A percentile compares a stretch with the other conserved stretches of the same genome.
These are phyloP conservation scores for Solanum hybrid DNA, from an alignment of 305 asterid genomes.

Conservation along the genomic window DNA sequence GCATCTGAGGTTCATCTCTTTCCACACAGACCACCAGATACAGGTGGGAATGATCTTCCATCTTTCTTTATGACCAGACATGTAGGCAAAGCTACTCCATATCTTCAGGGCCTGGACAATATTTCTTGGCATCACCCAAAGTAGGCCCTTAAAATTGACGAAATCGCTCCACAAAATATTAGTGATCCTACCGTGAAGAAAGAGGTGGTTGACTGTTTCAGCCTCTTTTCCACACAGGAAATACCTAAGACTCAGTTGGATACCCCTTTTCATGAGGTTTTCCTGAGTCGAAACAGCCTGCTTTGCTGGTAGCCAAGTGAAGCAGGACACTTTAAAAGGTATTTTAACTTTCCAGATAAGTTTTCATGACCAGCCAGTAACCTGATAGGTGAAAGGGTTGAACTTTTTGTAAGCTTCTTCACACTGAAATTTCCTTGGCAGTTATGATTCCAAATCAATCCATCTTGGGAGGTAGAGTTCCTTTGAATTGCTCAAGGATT, in stretches of 20 bases:
- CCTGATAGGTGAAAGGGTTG: background rate
- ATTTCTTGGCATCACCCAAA: background rate
- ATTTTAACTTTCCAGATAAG: background rate
- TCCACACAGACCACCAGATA: background rate
- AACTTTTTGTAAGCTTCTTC: background rate
- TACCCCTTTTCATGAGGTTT: background rate
- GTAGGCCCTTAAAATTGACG: background rate
- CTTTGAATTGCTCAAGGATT: background rate
- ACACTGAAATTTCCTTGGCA: background rate
- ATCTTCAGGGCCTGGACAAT: background rate
- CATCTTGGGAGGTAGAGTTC: background rate
- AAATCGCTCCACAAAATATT: background rate
- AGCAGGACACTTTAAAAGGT: background rate
- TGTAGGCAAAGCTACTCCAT: background rate
- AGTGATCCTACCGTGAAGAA: background rate
- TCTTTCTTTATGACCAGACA: background rate
- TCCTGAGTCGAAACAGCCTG: background rate
- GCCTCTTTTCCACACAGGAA: background rate
- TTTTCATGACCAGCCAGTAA: background rate
- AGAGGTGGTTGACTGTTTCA: background rate
- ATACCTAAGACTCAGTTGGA: background rate
- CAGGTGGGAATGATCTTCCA: background rate
- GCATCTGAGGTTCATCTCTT: background rate
- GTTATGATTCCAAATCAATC: background rate
- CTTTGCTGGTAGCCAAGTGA: background rate